Percentiles rank a stretch among this genome's conserved stretches.
Evolutionary conservation across 75 land plant genomes (phyloP).

Genomic region (Selaginella moellendorffii): DNA sequence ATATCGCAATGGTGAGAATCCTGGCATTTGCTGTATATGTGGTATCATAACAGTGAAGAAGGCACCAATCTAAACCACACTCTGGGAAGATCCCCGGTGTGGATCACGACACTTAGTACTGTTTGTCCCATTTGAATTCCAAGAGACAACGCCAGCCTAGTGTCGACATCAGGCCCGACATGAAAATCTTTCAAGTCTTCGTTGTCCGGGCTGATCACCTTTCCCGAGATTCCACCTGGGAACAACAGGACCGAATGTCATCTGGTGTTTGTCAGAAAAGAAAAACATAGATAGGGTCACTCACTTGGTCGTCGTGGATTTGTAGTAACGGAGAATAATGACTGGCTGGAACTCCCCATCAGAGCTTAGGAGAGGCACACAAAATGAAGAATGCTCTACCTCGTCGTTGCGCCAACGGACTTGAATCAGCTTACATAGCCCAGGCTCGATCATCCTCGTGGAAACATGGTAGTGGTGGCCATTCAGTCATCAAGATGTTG

Average conservation of each 20-base stretch:
- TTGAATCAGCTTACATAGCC: background rate
- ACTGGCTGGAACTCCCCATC: conserved; percentile 6
- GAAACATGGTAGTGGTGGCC: background rate
- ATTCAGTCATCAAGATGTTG: background rate
- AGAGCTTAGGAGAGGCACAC: background rate
- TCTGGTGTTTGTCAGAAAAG: too few species aligned
- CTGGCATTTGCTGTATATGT: too few species aligned
- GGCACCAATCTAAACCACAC: too few species aligned
- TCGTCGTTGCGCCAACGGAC: background rate
- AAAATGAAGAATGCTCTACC: background rate
- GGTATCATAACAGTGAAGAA: too few species aligned
- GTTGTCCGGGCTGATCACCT: conserved; percentile 9
- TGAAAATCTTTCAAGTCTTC: conserved; percentile 16
- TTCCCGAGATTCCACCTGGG: conserved; percentile 13
- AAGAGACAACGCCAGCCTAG: conserved; percentile 20
- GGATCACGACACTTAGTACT: too few species aligned
- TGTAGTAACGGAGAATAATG: conserved; percentile 1
- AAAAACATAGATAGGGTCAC: too few species aligned
- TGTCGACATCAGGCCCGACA: conserved; percentile 17
- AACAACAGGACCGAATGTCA: too few species aligned
- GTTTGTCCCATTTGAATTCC: too few species aligned
- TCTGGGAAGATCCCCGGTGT: too few species aligned
- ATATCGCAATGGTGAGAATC: too few species aligned
- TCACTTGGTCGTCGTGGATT: conserved; percentile 3
- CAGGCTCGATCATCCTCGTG: background rate